phyloP scores from a whole-genome alignment of 192 early-diverging fungal species.

The Umbelopsis vinacea region DNA sequence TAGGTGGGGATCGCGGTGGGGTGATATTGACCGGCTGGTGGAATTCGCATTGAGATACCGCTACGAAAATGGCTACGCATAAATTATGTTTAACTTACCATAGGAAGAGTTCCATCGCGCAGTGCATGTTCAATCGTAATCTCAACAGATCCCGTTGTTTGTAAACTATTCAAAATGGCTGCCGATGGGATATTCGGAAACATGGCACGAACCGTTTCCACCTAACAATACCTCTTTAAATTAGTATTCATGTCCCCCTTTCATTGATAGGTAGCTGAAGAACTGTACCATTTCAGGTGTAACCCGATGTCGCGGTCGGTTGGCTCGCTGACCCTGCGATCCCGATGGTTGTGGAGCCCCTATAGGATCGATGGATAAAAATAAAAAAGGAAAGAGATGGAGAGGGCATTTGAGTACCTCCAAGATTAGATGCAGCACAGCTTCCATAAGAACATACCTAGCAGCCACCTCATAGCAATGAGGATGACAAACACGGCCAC shows the following conservation, averaged over 20 bases:
- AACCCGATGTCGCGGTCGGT: constrained; percentile 32
- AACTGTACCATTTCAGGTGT: constrained; percentile 43
- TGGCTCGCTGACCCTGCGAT: constrained; percentile 17
- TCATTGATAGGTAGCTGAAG: not conserved
- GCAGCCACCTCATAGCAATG: constrained; percentile 59
- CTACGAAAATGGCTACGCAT: not conserved
- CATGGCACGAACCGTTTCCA: constrained; percentile 78
- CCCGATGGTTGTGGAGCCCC: constrained; percentile 21
- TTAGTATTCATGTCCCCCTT: not conserved
- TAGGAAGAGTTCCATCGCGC: constrained; percentile 61
- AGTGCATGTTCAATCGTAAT: constrained; percentile 82
- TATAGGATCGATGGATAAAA: not conserved
- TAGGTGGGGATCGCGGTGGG: constrained; percentile 27
- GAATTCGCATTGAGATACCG: not conserved
- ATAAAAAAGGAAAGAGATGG: not conserved
- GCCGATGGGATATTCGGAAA: constrained; percentile 81
- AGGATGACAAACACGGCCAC: constrained; percentile 63
- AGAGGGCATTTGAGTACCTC: not conserved
- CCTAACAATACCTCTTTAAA: constrained; percentile 34
- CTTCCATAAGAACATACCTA: constrained; percentile 42
- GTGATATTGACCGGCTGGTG: constrained; percentile 12
- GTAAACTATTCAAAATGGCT: constrained; percentile 75
- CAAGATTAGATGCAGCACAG: not conserved
- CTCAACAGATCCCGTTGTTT: constrained; percentile 82
- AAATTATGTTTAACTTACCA: constrained; percentile 45